phyloP scores from a whole-genome alignment of 116 monocot species.

The Phalaenopsis hybrid region DNA sequence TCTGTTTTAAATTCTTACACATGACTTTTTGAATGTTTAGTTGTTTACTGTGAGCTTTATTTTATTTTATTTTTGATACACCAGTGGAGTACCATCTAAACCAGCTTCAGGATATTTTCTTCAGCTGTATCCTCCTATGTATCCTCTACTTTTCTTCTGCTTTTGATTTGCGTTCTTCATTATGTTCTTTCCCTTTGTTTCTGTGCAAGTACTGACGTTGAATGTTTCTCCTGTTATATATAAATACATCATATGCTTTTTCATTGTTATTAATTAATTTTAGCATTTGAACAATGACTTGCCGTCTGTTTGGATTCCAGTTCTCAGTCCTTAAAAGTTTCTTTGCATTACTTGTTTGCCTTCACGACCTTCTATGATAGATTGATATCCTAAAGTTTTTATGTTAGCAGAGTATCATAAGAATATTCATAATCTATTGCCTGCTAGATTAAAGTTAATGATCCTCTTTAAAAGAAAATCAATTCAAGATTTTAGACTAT shows the following conservation, averaged over 20 bases:
- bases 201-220: background rate
- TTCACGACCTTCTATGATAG: background rate
- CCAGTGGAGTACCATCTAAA: slow-evolving; percentile 46
- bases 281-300: background rate
- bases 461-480: background rate
- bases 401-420: background rate
- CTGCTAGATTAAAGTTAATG: background rate
- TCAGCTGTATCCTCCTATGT: slow-evolving; percentile 82
- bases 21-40: slow-evolving; percentile 13
- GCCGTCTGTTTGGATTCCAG: background rate
- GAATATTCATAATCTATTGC: background rate
- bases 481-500: background rate
- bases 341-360: background rate
- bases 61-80: slow-evolving; percentile 19
- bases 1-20: slow-evolving; percentile 8
- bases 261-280: background rate
- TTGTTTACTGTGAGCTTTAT: slow-evolving; percentile 18
- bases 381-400: background rate
- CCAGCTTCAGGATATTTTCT: slow-evolving; percentile 31
- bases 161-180: background rate
- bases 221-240: background rate
- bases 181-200: background rate
- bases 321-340: background rate
- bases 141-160: slow-evolving; percentile 42
- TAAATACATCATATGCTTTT: background rate